Percentiles rank a stretch among this genome's conserved stretches.
Evolutionary conservation across 2,329 filamentous ascomycete genomes (phyloP).

Genomic region (Aspergillus amoenus): DNA sequence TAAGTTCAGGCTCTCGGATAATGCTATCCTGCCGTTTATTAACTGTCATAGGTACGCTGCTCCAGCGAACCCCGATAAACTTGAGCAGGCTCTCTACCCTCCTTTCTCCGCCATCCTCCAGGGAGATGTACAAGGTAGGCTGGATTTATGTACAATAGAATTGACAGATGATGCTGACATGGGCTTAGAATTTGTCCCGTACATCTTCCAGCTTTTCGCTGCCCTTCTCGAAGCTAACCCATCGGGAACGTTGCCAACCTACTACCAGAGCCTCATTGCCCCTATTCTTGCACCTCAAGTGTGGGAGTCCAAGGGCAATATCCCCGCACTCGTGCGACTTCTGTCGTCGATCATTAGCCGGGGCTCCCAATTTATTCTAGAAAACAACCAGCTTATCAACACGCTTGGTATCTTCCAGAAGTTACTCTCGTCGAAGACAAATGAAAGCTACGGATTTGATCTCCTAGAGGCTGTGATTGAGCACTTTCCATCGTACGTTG

Average conservation of each 20-base stretch:
- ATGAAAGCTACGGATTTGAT: conserved; percentile 85
- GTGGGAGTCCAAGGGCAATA: conserved; percentile 91
- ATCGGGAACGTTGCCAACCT: conserved; percentile 71
- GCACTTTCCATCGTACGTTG: conserved; percentile 67
- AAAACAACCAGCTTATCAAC: conserved; percentile 78
- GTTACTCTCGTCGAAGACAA: conserved; percentile 75
- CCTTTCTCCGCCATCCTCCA: conserved; percentile 79
- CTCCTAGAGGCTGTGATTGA: conserved; percentile 78
- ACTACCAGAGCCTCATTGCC: conserved; percentile 75
- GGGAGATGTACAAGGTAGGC: conserved; percentile 74
- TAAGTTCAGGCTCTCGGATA: conserved; percentile 31
- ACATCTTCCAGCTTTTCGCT: conserved; percentile 93
- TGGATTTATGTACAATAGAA: not conserved
- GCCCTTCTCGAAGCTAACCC: conserved; percentile 86
- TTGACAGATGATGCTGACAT: conserved; percentile 28
- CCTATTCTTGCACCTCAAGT: conserved; percentile 77
- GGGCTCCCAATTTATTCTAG: conserved; percentile 69
- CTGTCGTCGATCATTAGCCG: conserved; percentile 81
- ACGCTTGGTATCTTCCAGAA: conserved; percentile 96
- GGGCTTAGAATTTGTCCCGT: conserved; percentile 80
- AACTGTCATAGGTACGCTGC: conserved; percentile 57
- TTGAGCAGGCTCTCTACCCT: conserved; percentile 78
- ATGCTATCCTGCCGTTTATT: conserved; percentile 5
- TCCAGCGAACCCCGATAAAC: conserved; percentile 65
- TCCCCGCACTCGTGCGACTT: conserved; percentile 84